Evolutionary conservation across 768 basidiomycete genomes (phyloP).

Genomic region (Tulasnella sp.): DNA sequence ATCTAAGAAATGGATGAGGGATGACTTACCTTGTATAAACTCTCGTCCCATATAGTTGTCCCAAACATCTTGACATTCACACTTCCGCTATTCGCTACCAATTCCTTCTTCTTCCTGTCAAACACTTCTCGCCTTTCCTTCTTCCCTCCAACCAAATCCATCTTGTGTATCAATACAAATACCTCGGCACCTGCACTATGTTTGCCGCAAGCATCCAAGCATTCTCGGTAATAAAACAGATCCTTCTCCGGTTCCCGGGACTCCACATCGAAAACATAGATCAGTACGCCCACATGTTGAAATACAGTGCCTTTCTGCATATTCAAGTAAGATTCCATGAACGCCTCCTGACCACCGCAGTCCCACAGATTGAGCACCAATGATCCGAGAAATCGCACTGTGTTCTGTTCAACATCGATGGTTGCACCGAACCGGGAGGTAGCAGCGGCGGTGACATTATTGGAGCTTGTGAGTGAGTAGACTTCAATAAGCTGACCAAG

Average conservation of each 20-base stretch:
- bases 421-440: conserved; percentile 89
- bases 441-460: conserved; percentile 74
- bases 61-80: conserved; percentile 61
- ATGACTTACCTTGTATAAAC: conserved; percentile 67
- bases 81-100: conserved; percentile 54
- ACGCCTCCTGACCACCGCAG: conserved; percentile 95
- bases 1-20: not conserved
- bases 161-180: conserved; percentile 91
- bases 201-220: conserved; percentile 66
- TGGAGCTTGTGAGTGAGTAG: conserved; percentile 45
- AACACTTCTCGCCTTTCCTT: conserved; percentile 45
- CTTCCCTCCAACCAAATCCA: conserved; percentile 67
- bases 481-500: not conserved
- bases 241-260: conserved; percentile 66
- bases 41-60: conserved; percentile 96
- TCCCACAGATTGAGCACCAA: conserved; percentile 97
- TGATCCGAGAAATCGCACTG: conserved; percentile 92
- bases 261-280: conserved; percentile 97
- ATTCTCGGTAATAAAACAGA: conserved; percentile 82
- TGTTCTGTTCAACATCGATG: conserved; percentile 95
- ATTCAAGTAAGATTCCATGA: conserved; percentile 94
- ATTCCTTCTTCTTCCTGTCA: conserved; percentile 58
- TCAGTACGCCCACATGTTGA: conserved; percentile 90
- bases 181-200: conserved; percentile 73
- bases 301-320: conserved; percentile 90